A percentile compares a stretch with the other conserved stretches of the same genome.
Conservation (phyloP, 2,329 filamentous ascomycete species). For the Aspergillus fumigatus region DNA sequence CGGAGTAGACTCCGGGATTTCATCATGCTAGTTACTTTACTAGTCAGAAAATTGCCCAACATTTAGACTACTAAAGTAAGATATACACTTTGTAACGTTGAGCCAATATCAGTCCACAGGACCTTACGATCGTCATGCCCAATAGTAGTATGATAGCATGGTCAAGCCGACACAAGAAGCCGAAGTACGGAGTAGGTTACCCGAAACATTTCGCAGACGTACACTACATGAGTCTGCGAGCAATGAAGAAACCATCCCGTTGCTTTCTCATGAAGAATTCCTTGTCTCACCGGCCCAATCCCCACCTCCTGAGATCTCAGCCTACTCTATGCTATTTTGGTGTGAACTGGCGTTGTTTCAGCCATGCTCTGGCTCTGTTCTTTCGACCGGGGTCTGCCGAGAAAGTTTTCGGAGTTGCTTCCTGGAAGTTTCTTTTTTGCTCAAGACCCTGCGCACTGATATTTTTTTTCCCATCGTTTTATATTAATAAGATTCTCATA, state of each 20-base stretch:
- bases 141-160: neutral
- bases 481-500: constrained; percentile 6
- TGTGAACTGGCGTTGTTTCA: constrained; percentile 15
- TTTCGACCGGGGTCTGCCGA: constrained; percentile 20
- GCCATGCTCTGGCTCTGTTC: constrained; percentile 13
- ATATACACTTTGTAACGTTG: neutral
- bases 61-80: neutral
- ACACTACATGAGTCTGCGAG: neutral
- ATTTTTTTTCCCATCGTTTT: constrained; percentile 2
- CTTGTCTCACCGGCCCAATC: neutral
- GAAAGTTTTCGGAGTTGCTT: constrained; percentile 22
- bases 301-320: constrained; percentile 11
- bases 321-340: constrained; percentile 9
- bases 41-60: neutral
- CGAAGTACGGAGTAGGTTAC: neutral
- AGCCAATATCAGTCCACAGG: neutral
- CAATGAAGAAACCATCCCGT: neutral
- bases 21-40: neutral
- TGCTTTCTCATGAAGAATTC: constrained; percentile 23
- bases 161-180: neutral
- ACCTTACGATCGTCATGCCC: neutral
- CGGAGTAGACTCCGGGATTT: neutral
- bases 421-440: constrained; percentile 12
- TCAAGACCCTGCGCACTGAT: constrained; percentile 21
- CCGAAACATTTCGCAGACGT: too few species aligned